phyloP scores from a whole-genome alignment of 192 early-diverging fungal species.

The Coemansia aciculifera region DNA sequence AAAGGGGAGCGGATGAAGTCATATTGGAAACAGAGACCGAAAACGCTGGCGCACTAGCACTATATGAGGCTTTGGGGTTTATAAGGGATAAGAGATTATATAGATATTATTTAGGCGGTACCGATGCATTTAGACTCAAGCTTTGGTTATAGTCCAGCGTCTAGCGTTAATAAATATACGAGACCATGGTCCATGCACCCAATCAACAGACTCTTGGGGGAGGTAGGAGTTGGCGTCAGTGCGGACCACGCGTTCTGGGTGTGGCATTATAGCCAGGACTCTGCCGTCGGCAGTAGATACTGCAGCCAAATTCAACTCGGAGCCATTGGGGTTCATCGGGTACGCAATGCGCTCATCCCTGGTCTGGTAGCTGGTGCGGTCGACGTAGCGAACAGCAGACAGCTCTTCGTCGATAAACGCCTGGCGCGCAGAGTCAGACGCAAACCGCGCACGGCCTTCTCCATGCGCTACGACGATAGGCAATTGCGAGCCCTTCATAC shows the following conservation, averaged over 20 bases:
- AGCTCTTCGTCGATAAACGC: constrained; percentile 56
- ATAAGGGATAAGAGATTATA: constrained; percentile 87
- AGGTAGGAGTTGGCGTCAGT: constrained; percentile 89
- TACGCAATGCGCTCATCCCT: constrained; percentile 77
- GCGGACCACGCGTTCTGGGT: constrained; percentile 91
- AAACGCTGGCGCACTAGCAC: constrained; percentile 76
- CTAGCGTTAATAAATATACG: constrained; percentile 93
- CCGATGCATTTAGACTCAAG: constrained; percentile 86
- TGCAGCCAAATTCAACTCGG: constrained; percentile 82
- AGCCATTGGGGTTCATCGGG: constrained; percentile 98
- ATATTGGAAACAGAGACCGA: constrained; percentile 85
- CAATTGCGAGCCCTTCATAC: constrained; percentile 86
- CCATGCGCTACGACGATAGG: constrained; percentile 98
- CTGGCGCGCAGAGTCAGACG: constrained; percentile 39
- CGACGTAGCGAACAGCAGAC: constrained; percentile 76
- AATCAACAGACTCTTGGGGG: constrained; percentile 43
- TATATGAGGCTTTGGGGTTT: constrained; percentile 93
- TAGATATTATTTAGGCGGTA: constrained; percentile 92
- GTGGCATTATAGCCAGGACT: constrained; percentile 95
- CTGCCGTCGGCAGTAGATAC: constrained; percentile 83
- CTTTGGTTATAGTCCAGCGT: constrained; percentile 70
- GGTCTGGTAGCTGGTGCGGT: constrained; percentile 62
- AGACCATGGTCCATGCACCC: constrained; percentile 79
- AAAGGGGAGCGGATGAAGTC: constrained; percentile 79
- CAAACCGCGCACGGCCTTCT: constrained; percentile 91